A percentile compares a stretch with the other conserved stretches of the same genome.
Evolutionary conservation across 108 stramenopile genomes (phyloP).

Genomic region (Licmophora abbreviata): DNA sequence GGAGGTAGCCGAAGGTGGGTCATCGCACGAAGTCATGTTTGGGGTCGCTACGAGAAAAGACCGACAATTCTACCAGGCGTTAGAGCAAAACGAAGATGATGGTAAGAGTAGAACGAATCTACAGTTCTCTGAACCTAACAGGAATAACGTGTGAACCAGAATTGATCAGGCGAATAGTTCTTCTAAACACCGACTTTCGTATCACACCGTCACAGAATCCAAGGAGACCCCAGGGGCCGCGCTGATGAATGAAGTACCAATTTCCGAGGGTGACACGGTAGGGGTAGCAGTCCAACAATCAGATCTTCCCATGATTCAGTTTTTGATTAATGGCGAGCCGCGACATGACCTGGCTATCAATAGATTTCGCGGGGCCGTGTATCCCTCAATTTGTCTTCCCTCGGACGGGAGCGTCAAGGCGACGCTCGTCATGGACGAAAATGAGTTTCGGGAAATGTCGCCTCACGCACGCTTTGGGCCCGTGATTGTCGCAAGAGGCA

Average conservation of each 20-base stretch:
- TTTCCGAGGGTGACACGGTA: constrained; percentile 59
- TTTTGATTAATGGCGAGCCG: constrained; percentile 70
- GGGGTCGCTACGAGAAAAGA: constrained; percentile 74
- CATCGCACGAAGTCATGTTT: constrained; percentile 49
- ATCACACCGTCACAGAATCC: constrained; percentile 1
- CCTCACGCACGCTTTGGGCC: constrained; percentile 74
- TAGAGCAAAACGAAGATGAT: constrained; percentile 44
- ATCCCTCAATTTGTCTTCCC: constrained; percentile 62
- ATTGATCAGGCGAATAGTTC: too few species aligned
- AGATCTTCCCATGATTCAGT: constrained; percentile 83
- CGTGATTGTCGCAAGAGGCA: constrained; percentile 66
- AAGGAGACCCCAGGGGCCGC: constrained; percentile 40
- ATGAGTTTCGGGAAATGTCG: constrained; percentile 52
- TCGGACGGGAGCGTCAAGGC: constrained; percentile 29
- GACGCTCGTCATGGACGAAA: constrained; percentile 47
- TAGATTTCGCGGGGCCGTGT: constrained; percentile 70
- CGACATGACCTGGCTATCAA: constrained; percentile 61
- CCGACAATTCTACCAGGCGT: constrained; percentile 44
- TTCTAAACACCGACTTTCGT: background rate
- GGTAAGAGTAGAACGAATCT: constrained; percentile 26
- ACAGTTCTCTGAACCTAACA: background rate
- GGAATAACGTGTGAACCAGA: too few species aligned
- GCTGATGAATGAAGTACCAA: constrained; percentile 53
- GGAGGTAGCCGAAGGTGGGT: constrained; percentile 9
- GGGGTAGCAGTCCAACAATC: constrained; percentile 80